Evolutionary conservation across 225 moss, liverwort and hornwort species (phyloP).

Genomic region (Rhytidiadelphus loreus): DNA sequence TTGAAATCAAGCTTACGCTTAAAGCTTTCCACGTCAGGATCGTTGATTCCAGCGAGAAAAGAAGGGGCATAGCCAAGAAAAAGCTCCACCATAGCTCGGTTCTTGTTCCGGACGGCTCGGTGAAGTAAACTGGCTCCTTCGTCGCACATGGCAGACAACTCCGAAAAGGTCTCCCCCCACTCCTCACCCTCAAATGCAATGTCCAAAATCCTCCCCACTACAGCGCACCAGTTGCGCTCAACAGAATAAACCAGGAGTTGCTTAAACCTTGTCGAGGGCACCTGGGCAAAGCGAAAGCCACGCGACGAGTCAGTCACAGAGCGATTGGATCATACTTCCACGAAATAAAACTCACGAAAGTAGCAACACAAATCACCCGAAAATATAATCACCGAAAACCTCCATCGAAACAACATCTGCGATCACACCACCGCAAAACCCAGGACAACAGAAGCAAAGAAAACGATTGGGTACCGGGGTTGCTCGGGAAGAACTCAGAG

Average conservation of each 20-base stretch:
- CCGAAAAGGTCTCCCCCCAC: conserved; percentile 17
- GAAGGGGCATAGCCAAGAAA: conserved; percentile 55
- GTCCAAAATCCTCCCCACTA: conserved; percentile 63
- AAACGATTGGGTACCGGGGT: not conserved
- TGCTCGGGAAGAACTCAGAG: not conserved
- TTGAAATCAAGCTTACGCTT: conserved; percentile 23
- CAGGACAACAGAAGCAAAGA: rapidly evolving
- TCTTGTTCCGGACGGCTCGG: conserved; percentile 66
- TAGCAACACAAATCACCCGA: not conserved
- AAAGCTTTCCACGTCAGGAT: conserved; percentile 1
- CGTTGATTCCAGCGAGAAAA: conserved; percentile 3
- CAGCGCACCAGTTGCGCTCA: conserved; percentile 76
- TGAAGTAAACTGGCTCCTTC: conserved; percentile 62
- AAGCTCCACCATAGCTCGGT: conserved; percentile 59
- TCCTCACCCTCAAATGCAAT: conserved; percentile 41
- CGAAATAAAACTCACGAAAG: too few relatives aligned
- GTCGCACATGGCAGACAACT: conserved; percentile 34
- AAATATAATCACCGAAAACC: not conserved
- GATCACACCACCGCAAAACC: rapidly evolving
- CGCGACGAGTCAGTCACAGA: not conserved
- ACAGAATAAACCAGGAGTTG: conserved; percentile 60
- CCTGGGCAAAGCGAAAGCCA: not conserved
- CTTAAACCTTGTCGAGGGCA: conserved; percentile 11
- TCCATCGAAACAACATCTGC: not conserved
- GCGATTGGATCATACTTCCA: not conserved